Conservation (phyloP, 805 yeast species). For the Torulaspora microellipsoides region DNA sequence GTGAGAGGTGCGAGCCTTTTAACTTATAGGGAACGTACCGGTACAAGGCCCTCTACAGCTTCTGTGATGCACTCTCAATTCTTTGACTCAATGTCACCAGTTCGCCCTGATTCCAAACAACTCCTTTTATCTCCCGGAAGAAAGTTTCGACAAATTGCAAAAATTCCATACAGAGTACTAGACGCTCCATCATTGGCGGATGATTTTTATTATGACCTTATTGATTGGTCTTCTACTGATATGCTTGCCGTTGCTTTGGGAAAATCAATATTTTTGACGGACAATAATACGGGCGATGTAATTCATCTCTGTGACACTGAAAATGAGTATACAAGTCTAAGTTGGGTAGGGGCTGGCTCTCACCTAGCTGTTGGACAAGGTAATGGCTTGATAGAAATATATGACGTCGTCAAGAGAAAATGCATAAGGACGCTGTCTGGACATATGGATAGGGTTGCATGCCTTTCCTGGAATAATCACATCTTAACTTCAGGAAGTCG, state of each 20-base stretch:
- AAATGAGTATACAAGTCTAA: constrained; percentile 75
- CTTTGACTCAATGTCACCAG: constrained; percentile 69
- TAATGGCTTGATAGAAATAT: constrained; percentile 83
- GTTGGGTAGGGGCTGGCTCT: constrained; percentile 94
- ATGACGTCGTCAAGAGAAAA: constrained; percentile 82
- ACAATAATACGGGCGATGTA: constrained; percentile 79
- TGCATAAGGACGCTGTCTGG: constrained; percentile 92
- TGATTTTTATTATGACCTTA: constrained; percentile 85
- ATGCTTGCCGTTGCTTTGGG: constrained; percentile 87
- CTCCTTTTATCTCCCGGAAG: constrained; percentile 77
- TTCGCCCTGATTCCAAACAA: constrained; percentile 80
- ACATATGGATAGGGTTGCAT: constrained; percentile 76
- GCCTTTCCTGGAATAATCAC: constrained; percentile 93
- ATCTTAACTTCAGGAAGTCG: constrained; percentile 82
- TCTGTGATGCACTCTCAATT: constrained; percentile 65
- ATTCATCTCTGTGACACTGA: constrained; percentile 71
- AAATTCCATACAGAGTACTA: constrained; percentile 85
- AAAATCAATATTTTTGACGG: constrained; percentile 84
- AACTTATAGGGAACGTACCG: constrained; percentile 69
- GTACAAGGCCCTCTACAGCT: constrained; percentile 54
- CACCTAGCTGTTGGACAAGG: constrained; percentile 91
- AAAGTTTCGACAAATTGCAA: constrained; percentile 70
- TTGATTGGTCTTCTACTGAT: constrained; percentile 94
- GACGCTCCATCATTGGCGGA: constrained; percentile 96
- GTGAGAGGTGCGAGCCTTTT: constrained; percentile 54